Percentiles rank a stretch among this genome's conserved stretches.
Evolutionary conservation across 2,329 filamentous ascomycete genomes (phyloP).

Genomic region (Phaeophleospora eucalypticola): DNA sequence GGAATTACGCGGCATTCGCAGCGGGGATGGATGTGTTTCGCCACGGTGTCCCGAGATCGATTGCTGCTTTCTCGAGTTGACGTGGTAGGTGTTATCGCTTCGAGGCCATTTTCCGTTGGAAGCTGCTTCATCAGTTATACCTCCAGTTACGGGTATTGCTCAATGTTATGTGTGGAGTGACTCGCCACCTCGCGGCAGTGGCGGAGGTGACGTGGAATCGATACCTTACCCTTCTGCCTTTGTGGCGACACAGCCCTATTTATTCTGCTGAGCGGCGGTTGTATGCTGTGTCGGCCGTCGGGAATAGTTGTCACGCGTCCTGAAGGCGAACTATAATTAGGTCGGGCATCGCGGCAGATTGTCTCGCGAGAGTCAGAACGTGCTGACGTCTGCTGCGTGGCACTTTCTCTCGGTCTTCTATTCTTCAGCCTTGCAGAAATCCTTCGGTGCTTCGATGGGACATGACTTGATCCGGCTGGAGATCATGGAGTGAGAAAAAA

Average conservation of each 20-base stretch:
- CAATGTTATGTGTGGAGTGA: neutral
- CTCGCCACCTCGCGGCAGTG: neutral
- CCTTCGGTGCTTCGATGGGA: no score
- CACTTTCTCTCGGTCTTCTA: no score
- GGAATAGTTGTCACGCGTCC: neutral
- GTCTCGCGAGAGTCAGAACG: neutral
- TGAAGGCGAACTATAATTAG: constrained; percentile 1
- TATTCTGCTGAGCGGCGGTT: neutral
- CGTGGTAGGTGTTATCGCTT: neutral
- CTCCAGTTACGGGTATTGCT: no score
- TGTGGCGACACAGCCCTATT: constrained; percentile 5
- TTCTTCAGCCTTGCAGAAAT: no score
- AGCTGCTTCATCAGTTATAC: neutral
- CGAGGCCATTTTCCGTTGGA: neutral
- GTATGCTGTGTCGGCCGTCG: neutral
- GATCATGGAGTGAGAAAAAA: no score
- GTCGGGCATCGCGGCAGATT: neutral
- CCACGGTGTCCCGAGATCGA: no score
- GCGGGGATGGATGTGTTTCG: constrained; percentile 10
- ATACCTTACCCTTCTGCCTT: neutral
- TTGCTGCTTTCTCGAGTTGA: neutral
- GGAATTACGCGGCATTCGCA: constrained; percentile 16
- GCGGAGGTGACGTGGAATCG: constrained; percentile 1
- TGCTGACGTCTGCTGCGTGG: no score
- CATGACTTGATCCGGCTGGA: no score